These are phyloP conservation scores for Plectranthus barbatus DNA, from an alignment of 257 asterid genomes.

Conservation along the genomic window DNA sequence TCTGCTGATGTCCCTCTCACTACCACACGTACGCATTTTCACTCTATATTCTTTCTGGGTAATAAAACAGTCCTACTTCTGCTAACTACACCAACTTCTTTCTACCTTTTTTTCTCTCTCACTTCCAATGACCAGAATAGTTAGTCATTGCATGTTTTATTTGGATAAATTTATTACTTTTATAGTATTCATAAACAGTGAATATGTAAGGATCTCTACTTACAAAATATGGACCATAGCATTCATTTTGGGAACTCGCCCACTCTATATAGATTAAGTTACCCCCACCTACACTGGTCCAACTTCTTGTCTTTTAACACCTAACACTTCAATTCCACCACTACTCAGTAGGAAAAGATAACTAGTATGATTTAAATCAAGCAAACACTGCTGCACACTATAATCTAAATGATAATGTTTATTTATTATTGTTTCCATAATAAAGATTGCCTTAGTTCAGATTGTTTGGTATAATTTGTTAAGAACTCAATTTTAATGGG, in stretches of 20 bases:
- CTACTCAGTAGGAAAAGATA: no score
- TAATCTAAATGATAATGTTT: neutral
- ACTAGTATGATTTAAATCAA: no score
- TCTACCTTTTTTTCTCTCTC: neutral
- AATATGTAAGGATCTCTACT: no score
- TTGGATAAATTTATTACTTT: no score
- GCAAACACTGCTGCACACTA: neutral
- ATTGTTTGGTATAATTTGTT: no score
- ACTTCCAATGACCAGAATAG: no score
- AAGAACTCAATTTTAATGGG: neutral
- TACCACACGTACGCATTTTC: conserved; percentile 18
- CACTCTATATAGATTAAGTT: neutral
- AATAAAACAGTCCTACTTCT: neutral
- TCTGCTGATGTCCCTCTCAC: conserved; percentile 23
- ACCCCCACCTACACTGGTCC: neutral
- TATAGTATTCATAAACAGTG: no score
- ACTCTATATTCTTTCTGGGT: conserved; percentile 7
- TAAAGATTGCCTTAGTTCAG: no score
- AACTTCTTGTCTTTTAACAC: neutral
- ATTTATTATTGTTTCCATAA: neutral
- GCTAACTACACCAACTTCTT: neutral
- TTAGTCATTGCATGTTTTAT: no score
- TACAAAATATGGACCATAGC: no score
- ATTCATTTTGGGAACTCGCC: neutral
- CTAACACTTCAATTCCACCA: no score